phyloP scores from a whole-genome alignment of 371 early-diverging fungal species.

The Rhizopus sp. region DNA sequence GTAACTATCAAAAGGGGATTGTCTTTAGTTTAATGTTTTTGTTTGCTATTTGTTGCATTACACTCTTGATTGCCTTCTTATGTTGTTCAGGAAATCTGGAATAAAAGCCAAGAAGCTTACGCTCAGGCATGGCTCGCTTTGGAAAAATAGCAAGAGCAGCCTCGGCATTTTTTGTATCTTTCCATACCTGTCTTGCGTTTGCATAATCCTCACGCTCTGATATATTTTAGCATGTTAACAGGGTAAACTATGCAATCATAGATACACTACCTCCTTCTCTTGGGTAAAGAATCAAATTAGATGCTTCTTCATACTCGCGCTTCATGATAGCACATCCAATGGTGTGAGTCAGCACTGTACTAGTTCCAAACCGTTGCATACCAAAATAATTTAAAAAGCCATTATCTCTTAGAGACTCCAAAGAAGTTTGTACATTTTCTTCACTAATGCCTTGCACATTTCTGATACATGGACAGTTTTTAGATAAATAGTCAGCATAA shows the following conservation, averaged over 20 bases:
- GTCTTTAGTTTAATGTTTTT: conserved; percentile 1
- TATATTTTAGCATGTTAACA: no score
- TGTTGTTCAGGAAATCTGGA: conserved; percentile 47
- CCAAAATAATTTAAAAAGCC: conserved; percentile 99
- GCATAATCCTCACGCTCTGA: conserved; percentile 60
- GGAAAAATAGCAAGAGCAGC: conserved; percentile 73
- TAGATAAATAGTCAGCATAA: neutral
- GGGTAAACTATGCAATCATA: no score
- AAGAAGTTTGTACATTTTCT: conserved; percentile 52
- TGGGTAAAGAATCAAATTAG: conserved; percentile 79
- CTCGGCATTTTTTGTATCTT: conserved; percentile 61
- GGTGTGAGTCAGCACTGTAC: conserved; percentile 80
- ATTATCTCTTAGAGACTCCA: conserved; percentile 61
- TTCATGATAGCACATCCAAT: conserved; percentile 85
- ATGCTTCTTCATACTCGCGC: conserved; percentile 74
- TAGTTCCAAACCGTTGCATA: conserved; percentile 98
- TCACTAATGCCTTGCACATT: conserved; percentile 42
- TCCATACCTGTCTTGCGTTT: conserved; percentile 74
- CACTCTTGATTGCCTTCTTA: conserved; percentile 65
- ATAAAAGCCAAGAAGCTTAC: conserved; percentile 62
- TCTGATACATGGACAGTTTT: conserved; percentile 11
- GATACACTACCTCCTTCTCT: conserved; percentile 62
- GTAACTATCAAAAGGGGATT: conserved; percentile 54
- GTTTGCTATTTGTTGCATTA: conserved; percentile 23
- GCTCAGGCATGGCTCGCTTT: conserved; percentile 71